A percentile compares a stretch with the other conserved stretches of the same genome.
These are phyloP conservation scores for Aspergillus bertholletiae DNA, from an alignment of 495 filamentous ascomycete genomes.

Conservation along the genomic window DNA sequence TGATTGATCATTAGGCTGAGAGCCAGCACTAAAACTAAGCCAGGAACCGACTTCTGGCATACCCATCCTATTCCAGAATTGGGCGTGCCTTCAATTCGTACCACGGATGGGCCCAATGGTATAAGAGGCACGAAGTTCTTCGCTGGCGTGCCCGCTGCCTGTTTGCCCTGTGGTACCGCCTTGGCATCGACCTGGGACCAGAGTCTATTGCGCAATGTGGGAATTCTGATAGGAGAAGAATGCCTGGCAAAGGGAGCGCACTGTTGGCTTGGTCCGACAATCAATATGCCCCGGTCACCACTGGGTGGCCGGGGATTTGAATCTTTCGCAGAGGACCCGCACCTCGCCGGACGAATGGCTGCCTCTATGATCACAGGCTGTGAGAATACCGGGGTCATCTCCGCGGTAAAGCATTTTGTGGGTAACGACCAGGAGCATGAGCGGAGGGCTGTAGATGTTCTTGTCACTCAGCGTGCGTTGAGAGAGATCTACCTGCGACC, in stretches of 20 bases:
- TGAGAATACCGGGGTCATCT: slow-evolving; percentile 53
- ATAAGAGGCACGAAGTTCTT: slow-evolving; percentile 63
- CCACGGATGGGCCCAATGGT: slow-evolving; percentile 65
- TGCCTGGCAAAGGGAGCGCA: slow-evolving; percentile 61
- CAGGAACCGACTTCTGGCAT: slow-evolving; percentile 65
- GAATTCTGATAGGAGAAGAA: slow-evolving; percentile 57
- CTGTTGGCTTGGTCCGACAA: slow-evolving; percentile 64
- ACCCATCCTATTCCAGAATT: slow-evolving; percentile 62
- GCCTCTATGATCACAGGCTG: slow-evolving; percentile 59
- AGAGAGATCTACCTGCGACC: slow-evolving; percentile 71
- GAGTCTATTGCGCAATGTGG: slow-evolving; percentile 50
- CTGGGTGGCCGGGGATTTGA: slow-evolving; percentile 71
- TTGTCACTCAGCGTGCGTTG: slow-evolving; percentile 61
- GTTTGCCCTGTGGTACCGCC: slow-evolving; percentile 59
- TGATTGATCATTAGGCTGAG: not conserved
- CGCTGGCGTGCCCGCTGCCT: slow-evolving; percentile 55
- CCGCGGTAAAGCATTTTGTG: slow-evolving; percentile 69
- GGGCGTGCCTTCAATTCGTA: slow-evolving; percentile 59
- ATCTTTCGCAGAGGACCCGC: slow-evolving; percentile 67
- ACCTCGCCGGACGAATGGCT: slow-evolving; percentile 58
- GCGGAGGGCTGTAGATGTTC: slow-evolving; percentile 56
- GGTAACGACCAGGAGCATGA: slow-evolving; percentile 70
- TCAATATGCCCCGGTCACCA: slow-evolving; percentile 68
- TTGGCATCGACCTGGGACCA: slow-evolving; percentile 64
- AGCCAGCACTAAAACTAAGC: not conserved